Evolutionary conservation across 2,329 filamentous ascomycete genomes (phyloP).

Genomic region (Ophiostoma pallidulum): DNA sequence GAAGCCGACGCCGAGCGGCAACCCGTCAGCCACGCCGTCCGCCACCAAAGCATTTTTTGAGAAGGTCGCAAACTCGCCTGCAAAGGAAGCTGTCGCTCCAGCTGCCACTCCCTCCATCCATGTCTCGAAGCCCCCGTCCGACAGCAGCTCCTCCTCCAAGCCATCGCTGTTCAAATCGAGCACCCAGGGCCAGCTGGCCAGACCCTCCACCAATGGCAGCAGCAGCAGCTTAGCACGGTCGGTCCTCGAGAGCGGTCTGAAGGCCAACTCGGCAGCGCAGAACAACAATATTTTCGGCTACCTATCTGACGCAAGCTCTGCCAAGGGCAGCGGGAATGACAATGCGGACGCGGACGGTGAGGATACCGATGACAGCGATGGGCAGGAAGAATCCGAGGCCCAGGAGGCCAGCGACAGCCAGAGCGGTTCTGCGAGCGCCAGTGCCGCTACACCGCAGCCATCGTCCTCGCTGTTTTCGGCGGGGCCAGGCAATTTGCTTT

Average conservation of each 20-base stretch:
- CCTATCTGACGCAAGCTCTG: constrained; percentile 46
- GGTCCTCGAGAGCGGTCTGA: constrained; percentile 27
- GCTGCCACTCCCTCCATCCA: constrained; percentile 13
- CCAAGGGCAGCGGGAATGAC: constrained; percentile 43
- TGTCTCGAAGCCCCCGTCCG: constrained; percentile 19
- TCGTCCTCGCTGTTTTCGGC: constrained; percentile 23
- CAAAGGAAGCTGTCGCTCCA: constrained; percentile 21
- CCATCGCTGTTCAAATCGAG: constrained; percentile 22
- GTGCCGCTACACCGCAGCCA: constrained; percentile 32
- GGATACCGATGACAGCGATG: constrained; percentile 32
- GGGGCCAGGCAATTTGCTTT: constrained; percentile 20
- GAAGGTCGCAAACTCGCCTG: constrained; percentile 44
- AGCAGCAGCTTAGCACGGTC: constrained; percentile 32
- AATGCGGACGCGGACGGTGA: constrained; percentile 31
- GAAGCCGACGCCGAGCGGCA: constrained; percentile 26
- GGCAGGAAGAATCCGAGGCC: constrained; percentile 34
- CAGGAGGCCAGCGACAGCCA: constrained; percentile 34
- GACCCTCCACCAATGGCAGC: constrained; percentile 27
- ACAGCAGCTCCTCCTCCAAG: constrained; percentile 18
- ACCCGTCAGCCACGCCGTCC: constrained; percentile 31
- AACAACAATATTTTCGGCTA: constrained; percentile 53
- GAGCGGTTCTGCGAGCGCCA: constrained; percentile 32
- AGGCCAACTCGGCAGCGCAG: constrained; percentile 14
- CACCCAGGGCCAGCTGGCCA: constrained; percentile 24
- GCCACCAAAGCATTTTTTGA: constrained; percentile 48